Evolutionary conservation across 169 alveolate species (phyloP).

Genomic region (Neospora caninum): DNA sequence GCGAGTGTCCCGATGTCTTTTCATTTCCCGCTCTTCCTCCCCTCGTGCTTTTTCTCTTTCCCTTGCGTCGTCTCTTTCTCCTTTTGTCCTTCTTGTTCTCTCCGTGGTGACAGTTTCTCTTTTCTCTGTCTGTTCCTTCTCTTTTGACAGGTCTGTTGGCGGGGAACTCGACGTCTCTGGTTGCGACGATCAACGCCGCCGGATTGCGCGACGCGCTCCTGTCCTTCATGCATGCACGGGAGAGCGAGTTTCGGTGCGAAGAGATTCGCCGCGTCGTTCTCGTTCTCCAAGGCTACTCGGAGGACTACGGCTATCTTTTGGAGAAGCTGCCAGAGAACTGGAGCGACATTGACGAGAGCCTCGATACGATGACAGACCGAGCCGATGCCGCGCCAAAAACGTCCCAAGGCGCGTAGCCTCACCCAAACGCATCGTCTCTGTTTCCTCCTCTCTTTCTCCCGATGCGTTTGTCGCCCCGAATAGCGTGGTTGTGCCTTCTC

Average conservation of each 20-base stretch:
- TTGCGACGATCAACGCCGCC: background rate
- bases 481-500: too few relatives aligned
- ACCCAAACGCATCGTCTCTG: too few relatives aligned
- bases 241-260: background rate
- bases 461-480: too few relatives aligned
- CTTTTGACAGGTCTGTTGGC: background rate
- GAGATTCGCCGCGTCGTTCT: conserved; percentile 28
- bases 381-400: background rate
- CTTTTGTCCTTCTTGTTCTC: background rate
- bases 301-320: conserved; percentile 19
- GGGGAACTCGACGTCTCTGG: background rate
- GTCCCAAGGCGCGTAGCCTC: too few relatives aligned
- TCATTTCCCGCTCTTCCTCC: background rate
- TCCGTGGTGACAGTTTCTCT: background rate
- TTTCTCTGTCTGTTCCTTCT: background rate
- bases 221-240: background rate
- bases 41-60: background rate
- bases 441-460: too few relatives aligned
- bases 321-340: background rate
- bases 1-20: too few relatives aligned
- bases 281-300: background rate
- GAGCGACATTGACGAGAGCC: background rate
- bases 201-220: background rate
- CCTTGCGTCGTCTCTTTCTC: background rate
- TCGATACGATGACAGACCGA: background rate